These are phyloP conservation scores for Suillus lakei DNA, from an alignment of 768 basidiomycete genomes.

Conservation along the genomic window DNA sequence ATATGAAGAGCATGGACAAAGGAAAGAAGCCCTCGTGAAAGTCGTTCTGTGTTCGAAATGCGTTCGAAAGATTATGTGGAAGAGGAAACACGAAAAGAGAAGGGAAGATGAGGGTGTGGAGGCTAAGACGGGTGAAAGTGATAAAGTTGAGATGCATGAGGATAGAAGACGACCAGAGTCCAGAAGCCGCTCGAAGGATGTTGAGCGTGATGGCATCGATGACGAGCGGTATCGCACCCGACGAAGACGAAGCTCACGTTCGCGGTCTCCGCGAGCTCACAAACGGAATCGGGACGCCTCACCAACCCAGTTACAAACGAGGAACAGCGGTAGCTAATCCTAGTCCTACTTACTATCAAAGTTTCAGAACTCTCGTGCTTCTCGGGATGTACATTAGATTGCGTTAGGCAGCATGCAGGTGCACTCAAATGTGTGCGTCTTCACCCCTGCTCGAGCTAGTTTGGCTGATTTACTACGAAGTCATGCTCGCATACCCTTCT, in stretches of 20 bases:
- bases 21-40: slow-evolving; percentile 87
- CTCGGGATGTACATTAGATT: slow-evolving; percentile 5
- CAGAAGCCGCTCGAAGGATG: slow-evolving; percentile 3
- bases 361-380: not conserved
- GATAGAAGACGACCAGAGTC: not conserved
- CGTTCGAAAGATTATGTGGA: slow-evolving; percentile 86
- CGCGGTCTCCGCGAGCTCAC: slow-evolving; percentile 31
- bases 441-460: not conserved
- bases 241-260: slow-evolving; percentile 28
- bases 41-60: slow-evolving; percentile 84
- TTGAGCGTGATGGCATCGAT: not conserved
- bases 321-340: not conserved
- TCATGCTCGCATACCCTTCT: slow-evolving; percentile 32
- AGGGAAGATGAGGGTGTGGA: slow-evolving; percentile 8
- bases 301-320: not conserved
- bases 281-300: not conserved
- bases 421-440: slow-evolving; percentile 4
- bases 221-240: not conserved
- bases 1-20: slow-evolving; percentile 79
- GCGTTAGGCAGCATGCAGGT: not conserved
- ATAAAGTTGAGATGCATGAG: not conserved
- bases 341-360: not conserved
- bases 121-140: slow-evolving; percentile 4
- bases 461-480: slow-evolving; percentile 23
- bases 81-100: slow-evolving; percentile 68